A percentile compares a stretch with the other conserved stretches of the same genome.
Conservation (phyloP, 78 protist genomes). For the Isochrysis galbana region DNA sequence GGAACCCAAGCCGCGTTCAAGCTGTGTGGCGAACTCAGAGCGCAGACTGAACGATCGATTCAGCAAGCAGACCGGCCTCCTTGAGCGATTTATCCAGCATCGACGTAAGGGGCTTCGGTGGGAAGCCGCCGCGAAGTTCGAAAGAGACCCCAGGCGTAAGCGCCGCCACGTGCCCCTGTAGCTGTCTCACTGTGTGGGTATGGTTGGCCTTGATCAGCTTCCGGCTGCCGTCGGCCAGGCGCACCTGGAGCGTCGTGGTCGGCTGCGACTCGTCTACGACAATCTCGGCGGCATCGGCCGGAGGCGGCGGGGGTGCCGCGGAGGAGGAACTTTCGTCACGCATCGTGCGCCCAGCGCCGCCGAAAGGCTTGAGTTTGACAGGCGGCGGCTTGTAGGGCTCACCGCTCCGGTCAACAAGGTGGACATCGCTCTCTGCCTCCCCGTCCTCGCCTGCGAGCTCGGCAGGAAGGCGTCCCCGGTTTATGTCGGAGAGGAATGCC, state of each 20-base stretch:
- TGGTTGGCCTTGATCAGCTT: neutral
- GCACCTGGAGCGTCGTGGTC: neutral
- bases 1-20: too few species aligned
- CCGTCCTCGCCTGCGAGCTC: neutral
- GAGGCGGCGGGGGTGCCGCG: too few species aligned
- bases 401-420: neutral
- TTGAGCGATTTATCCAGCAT: neutral
- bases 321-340: too few species aligned
- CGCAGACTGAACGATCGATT: neutral
- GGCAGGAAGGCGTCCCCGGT: constrained; percentile 22
- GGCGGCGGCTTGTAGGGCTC: constrained; percentile 28
- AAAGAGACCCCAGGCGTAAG: neutral
- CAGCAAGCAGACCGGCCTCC: neutral
- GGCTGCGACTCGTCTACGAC: neutral
- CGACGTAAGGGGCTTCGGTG: neutral
- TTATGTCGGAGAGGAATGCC: constrained; percentile 54
- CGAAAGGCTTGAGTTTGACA: neutral
- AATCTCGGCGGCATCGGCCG: too few species aligned
- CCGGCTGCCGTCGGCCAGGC: neutral
- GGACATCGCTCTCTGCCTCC: neutral
- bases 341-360: constrained; percentile 1
- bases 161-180: neutral
- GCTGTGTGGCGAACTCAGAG: too few species aligned
- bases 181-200: neutral
- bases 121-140: neutral